These are phyloP conservation scores for Fusarium compactum DNA, from an alignment of 2,329 filamentous ascomycete species.

Conservation along the genomic window DNA sequence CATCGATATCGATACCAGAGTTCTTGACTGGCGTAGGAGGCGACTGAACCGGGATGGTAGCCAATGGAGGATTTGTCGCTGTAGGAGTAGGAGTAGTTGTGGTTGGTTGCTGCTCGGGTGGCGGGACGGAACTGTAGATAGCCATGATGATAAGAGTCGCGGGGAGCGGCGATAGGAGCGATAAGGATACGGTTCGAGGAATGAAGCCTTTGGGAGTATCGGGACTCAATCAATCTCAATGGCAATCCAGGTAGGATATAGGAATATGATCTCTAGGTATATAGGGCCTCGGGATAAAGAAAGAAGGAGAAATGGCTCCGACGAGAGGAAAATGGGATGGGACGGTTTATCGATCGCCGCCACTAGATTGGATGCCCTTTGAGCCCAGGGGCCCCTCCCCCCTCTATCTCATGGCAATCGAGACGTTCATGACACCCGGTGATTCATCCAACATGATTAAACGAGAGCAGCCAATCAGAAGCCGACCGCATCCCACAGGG, in stretches of 20 bases:
- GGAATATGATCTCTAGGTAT: conserved; percentile 2
- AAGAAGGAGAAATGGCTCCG: conserved; percentile 14
- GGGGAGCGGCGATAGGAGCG: conserved; percentile 8
- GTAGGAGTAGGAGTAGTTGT: conserved; percentile 30
- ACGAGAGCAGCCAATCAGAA: conserved; percentile 47
- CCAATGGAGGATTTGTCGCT: conserved; percentile 27
- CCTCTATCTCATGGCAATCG: conserved; percentile 19
- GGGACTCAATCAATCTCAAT: neutral
- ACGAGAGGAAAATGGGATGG: conserved; percentile 5
- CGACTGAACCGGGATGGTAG: conserved; percentile 33
- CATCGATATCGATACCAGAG: conserved; percentile 68
- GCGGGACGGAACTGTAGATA: conserved; percentile 66
- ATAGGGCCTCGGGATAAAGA: neutral
- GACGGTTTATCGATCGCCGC: conserved; percentile 24
- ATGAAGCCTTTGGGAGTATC: neutral
- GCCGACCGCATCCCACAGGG: conserved; percentile 51
- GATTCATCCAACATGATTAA: conserved; percentile 40
- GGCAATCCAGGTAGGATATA: neutral
- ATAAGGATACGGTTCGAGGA: neutral
- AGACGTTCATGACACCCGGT: conserved; percentile 39
- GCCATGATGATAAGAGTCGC: conserved; percentile 56
- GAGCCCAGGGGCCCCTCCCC: conserved; percentile 14
- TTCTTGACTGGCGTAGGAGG: conserved; percentile 45
- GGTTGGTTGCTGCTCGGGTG: conserved; percentile 53
- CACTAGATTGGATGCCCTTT: conserved; percentile 31